A percentile compares a stretch with the other conserved stretches of the same genome.
phyloP scores from a whole-genome alignment of 2,329 filamentous ascomycete genomes.

The Apiospora malaysiana region DNA sequence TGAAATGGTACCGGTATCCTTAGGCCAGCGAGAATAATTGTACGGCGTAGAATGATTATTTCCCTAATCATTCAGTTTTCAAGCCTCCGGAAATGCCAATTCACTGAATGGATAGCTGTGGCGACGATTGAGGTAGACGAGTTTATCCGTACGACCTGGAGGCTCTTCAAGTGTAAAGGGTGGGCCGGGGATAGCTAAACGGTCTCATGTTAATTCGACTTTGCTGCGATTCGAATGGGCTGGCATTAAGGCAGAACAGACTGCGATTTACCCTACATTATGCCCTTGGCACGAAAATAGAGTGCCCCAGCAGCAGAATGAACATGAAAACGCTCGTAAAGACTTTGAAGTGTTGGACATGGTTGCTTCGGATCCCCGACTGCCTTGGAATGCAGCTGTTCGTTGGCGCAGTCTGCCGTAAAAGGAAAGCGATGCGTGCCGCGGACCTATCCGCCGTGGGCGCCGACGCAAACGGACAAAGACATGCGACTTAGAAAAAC shows the following conservation, averaged over 20 bases:
- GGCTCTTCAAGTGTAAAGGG: not conserved
- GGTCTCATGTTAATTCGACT: not conserved
- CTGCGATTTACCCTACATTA: not conserved
- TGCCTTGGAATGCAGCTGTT: not conserved
- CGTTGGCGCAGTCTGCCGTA: not conserved
- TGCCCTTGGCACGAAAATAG: not conserved
- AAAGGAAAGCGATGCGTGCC: not conserved
- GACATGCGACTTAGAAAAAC: not conserved
- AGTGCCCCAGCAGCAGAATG: too few relatives aligned
- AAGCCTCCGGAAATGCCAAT: too few relatives aligned
- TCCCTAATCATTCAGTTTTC: too few relatives aligned
- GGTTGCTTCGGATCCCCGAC: not conserved
- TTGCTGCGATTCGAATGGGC: not conserved
- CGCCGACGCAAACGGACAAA: slow-evolving; percentile 10
- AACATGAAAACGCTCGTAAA: too few relatives aligned
- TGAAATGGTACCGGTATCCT: too few relatives aligned
- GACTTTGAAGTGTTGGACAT: not conserved
- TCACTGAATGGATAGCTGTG: too few relatives aligned
- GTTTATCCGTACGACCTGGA: too few relatives aligned
- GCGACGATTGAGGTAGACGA: too few relatives aligned
- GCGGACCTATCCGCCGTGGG: not conserved
- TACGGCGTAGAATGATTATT: not conserved
- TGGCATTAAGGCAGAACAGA: not conserved
- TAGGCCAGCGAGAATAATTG: too few relatives aligned
- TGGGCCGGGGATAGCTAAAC: not conserved